Percentiles rank a stretch among this genome's conserved stretches.
phyloP scores from a whole-genome alignment of 2,329 filamentous ascomycete species.

The Fusarium burgessii region DNA sequence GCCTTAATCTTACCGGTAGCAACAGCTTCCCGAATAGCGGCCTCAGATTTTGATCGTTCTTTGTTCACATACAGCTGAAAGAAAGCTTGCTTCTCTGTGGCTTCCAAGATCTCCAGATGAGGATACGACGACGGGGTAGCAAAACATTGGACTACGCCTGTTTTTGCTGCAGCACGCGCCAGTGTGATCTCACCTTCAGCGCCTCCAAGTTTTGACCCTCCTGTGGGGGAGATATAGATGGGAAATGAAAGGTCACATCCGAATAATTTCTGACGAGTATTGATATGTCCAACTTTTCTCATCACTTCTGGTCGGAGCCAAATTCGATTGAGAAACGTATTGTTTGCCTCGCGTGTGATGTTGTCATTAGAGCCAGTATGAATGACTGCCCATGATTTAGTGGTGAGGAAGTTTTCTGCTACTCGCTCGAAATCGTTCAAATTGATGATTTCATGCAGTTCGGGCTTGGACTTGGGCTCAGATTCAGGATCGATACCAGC shows the following conservation, averaged over 20 bases:
- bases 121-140: background rate
- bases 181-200: background rate
- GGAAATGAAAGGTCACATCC: background rate
- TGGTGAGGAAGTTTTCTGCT: background rate
- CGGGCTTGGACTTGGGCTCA: background rate
- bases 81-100: background rate
- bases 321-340: background rate
- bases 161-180: background rate
- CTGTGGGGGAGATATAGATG: background rate
- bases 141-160: background rate
- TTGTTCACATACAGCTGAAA: background rate
- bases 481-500: fast-evolving
- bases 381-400: background rate
- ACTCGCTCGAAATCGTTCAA: background rate
- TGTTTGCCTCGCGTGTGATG: background rate
- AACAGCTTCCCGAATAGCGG: background rate
- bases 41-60: background rate
- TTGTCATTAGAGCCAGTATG: background rate
- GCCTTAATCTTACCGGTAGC: background rate
- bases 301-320: background rate
- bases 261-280: background rate
- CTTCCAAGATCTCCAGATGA: background rate
- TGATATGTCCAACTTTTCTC: background rate
- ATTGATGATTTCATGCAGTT: background rate
- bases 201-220: background rate